phyloP scores from a whole-genome alignment of 768 basidiomycete species.

The Butyriboletus loyo region DNA sequence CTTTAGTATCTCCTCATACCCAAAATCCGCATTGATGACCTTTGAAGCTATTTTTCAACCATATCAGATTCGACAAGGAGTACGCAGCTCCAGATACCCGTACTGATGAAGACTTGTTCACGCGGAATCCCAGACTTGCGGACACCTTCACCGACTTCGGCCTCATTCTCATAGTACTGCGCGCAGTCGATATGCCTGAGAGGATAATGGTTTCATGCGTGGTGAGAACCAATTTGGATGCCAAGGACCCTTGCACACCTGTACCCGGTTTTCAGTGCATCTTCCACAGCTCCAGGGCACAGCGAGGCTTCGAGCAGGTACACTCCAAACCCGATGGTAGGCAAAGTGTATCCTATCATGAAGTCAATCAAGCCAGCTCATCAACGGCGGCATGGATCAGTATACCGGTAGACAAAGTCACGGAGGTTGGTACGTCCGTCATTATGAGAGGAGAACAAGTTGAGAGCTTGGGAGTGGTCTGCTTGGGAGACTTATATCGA shows the following conservation, averaged over 20 bases:
- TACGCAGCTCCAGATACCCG: not conserved
- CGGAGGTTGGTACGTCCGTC: slow-evolving; percentile 3
- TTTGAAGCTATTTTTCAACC: slow-evolving; percentile 22
- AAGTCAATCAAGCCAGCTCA: not conserved
- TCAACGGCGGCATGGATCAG: not conserved
- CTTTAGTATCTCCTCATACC: slow-evolving; percentile 15
- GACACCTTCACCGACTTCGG: slow-evolving; percentile 26
- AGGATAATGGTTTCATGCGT: not conserved
- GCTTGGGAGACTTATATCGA: slow-evolving; percentile 1
- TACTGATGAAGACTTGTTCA: slow-evolving; percentile 32
- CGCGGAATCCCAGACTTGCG: slow-evolving; percentile 20
- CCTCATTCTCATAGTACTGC: slow-evolving; percentile 25
- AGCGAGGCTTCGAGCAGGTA: slow-evolving; percentile 10
- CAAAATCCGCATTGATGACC: not conserved
- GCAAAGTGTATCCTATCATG: slow-evolving; percentile 21
- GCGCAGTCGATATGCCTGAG: slow-evolving; percentile 28
- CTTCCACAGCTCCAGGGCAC: slow-evolving; percentile 13
- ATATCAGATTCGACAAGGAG: not conserved
- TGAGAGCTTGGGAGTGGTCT: not conserved
- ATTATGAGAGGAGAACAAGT: not conserved
- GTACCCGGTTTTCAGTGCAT: slow-evolving; percentile 26
- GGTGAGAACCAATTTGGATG: not conserved
- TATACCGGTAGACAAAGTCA: slow-evolving; percentile 13
- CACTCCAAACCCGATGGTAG: slow-evolving; percentile 28
- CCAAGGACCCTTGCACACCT: slow-evolving; percentile 13